Base-by-base conservation (phyloP, 140 eudicot species). In the Oenanthe javanica region DNA sequence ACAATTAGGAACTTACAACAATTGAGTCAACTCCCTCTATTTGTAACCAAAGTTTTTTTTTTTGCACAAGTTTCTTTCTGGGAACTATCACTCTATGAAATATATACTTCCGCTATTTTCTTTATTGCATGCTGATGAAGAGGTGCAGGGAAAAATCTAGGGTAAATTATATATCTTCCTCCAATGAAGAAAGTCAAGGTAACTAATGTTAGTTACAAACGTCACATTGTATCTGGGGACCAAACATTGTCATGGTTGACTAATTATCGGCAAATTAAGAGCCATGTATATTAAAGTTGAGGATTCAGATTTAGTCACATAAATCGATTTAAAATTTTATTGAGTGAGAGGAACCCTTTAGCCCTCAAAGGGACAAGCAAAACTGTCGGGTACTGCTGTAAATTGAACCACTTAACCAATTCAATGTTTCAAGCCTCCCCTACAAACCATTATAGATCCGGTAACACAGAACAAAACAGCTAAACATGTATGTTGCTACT, bases 401-500 rank as follows among this genome's bases (percentile, higher is more conserved):
- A 11, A 72, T 19, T 43, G 77, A 36, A 46, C 46, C 47, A 69
- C 46, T 36, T 67, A n/a, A 69, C 43, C 47, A 36, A 14, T 45
- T 2, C 27, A 72, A 72, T 54, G 23, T 16, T 42, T 19, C 13
- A 72, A 19, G 43, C 77, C 19, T 69, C 18, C 8, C 19, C 43
- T 69, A 31, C 13, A 64, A 14, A 27, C 19, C 6, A 27, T 66
- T 11, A 31, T 11, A 31, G 74, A 69, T 38, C 40, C 12, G 48
- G 67, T 5, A 79, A 46, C 8, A 46, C 48, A 79, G 6, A 13
- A 59, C 75, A 23, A 82, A 55, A 76, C 15, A 50, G 19, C 72
- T 38, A 75, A 67, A 72, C 50, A 80, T 31, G 70, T 11, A 9
- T 27, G 79, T 3, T 31, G 81, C 72, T 78, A 83, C 91, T 85